phyloP scores from a whole-genome alignment of 2,329 filamentous ascomycete genomes.

The Stachybotrys echinatus region DNA sequence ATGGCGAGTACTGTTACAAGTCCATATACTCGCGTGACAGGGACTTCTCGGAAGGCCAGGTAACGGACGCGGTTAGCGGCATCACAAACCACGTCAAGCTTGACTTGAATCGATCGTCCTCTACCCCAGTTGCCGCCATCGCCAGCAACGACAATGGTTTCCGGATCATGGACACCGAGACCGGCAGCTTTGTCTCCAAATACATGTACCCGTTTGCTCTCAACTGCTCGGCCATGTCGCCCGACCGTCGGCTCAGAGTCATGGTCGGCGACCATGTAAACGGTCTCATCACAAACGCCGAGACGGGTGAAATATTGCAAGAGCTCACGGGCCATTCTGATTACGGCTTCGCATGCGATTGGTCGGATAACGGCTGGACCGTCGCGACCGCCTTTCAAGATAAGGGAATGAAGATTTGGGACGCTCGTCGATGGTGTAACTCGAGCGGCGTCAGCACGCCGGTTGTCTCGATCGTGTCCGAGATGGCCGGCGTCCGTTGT shows the following conservation, averaged over 20 bases:
- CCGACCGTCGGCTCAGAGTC: slow-evolving; percentile 65
- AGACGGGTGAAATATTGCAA: slow-evolving; percentile 54
- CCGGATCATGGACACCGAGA: slow-evolving; percentile 52
- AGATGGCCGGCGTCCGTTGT: slow-evolving; percentile 64
- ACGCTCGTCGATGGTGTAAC: slow-evolving; percentile 63
- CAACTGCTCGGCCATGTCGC: slow-evolving; percentile 69
- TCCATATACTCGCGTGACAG: slow-evolving; percentile 34
- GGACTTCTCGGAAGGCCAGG: slow-evolving; percentile 35
- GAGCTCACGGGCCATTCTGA: slow-evolving; percentile 60
- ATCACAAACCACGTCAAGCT: slow-evolving; percentile 64
- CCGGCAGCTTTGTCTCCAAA: slow-evolving; percentile 52
- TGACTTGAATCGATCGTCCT: slow-evolving; percentile 45
- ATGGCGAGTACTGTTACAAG: slow-evolving; percentile 48
- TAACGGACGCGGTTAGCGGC: slow-evolving; percentile 42
- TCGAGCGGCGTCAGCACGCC: slow-evolving; percentile 42
- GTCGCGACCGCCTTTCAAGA: slow-evolving; percentile 77
- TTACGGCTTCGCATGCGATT: slow-evolving; percentile 72
- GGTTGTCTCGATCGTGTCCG: slow-evolving; percentile 51
- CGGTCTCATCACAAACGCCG: slow-evolving; percentile 64
- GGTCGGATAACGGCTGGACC: slow-evolving; percentile 71
- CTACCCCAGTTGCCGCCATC: slow-evolving; percentile 51
- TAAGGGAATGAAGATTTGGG: slow-evolving; percentile 68
- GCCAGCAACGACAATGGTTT: slow-evolving; percentile 58
- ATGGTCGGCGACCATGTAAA: slow-evolving; percentile 66
- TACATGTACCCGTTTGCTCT: slow-evolving; percentile 54